A percentile compares a stretch with the other conserved stretches of the same genome.
These are phyloP conservation scores for Vitis hybrid DNA, from an alignment of 177 flowering plant genomes.

Conservation along the genomic window DNA sequence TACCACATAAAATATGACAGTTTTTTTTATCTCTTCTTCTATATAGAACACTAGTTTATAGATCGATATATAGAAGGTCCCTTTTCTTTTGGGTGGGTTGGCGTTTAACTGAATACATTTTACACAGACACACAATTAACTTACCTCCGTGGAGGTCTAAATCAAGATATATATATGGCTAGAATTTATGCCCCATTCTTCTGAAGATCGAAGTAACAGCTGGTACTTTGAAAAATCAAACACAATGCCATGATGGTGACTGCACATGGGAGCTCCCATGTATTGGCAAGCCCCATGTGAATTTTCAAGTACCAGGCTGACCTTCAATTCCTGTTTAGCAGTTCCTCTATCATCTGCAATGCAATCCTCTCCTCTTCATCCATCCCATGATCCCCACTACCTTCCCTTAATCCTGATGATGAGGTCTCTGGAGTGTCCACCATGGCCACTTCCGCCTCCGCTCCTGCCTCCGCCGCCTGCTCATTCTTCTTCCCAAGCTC, in stretches of 20 bases:
- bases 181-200: not conserved
- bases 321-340: conserved; percentile 53
- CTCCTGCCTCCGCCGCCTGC: not conserved
- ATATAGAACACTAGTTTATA: too few species aligned
- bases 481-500: conserved; percentile 48
- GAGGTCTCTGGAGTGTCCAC: not conserved
- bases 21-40: too few species aligned
- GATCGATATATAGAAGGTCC: too few species aligned
- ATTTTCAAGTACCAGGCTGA: not conserved
- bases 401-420: not conserved
- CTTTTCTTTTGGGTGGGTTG: too few species aligned
- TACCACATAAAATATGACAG: too few species aligned
- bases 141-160: too few species aligned
- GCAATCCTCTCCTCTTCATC: conserved; percentile 79
- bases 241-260: not conserved
- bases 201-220: too few species aligned
- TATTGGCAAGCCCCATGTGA: conserved; percentile 3
- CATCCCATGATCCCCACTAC: conserved; percentile 15
- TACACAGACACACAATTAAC: too few species aligned
- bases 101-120: too few species aligned
- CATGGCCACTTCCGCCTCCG: not conserved
- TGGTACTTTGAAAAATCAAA: not conserved
- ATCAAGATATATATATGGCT: not conserved
- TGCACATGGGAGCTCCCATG: too few species aligned
- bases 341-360: conserved; percentile 92